Conservation (phyloP, 1,139 yeast species). For the Taphrina confusa region DNA sequence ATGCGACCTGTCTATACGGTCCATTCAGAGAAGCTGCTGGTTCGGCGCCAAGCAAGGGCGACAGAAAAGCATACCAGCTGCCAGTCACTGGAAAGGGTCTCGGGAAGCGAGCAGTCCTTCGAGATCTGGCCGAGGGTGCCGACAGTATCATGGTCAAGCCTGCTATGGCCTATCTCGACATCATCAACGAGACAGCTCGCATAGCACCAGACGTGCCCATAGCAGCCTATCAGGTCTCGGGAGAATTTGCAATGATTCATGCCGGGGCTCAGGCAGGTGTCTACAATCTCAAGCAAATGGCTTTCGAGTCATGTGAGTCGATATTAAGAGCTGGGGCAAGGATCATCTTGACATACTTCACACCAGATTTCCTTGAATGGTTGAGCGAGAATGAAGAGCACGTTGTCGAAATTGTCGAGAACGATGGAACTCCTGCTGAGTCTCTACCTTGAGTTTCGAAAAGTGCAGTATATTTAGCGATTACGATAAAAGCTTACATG, state of each 20-base stretch:
- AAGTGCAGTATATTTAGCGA: neutral
- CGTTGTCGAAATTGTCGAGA: conserved; percentile 26
- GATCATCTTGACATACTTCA: conserved; percentile 83
- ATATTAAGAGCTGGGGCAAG: conserved; percentile 95
- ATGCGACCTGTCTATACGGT: conserved; percentile 87
- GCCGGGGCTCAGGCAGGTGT: conserved; percentile 98
- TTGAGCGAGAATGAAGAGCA: conserved; percentile 45
- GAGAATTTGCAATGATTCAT: conserved; percentile 96
- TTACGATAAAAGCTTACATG: neutral
- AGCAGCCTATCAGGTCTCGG: conserved; percentile 95
- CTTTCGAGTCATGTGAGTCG: conserved; percentile 89
- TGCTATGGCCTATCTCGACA: conserved; percentile 91
- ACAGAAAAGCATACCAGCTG: conserved; percentile 86
- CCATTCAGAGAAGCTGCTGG: conserved; percentile 99
- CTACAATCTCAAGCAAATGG: conserved; percentile 82
- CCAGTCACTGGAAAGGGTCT: conserved; percentile 93
- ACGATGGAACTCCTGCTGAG: conserved; percentile 23
- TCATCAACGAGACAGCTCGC: conserved; percentile 82
- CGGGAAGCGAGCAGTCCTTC: conserved; percentile 82
- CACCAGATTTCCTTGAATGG: conserved; percentile 97
- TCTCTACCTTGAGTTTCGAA: conserved; percentile 12
- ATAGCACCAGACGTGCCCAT: conserved; percentile 82
- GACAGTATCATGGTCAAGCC: conserved; percentile 96
- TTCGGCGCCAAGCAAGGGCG: conserved; percentile 84
- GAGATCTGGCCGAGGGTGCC: conserved; percentile 91